Base-by-base conservation (phyloP, 495 filamentous ascomycete genomes). In the Penicillium steckii region DNA sequence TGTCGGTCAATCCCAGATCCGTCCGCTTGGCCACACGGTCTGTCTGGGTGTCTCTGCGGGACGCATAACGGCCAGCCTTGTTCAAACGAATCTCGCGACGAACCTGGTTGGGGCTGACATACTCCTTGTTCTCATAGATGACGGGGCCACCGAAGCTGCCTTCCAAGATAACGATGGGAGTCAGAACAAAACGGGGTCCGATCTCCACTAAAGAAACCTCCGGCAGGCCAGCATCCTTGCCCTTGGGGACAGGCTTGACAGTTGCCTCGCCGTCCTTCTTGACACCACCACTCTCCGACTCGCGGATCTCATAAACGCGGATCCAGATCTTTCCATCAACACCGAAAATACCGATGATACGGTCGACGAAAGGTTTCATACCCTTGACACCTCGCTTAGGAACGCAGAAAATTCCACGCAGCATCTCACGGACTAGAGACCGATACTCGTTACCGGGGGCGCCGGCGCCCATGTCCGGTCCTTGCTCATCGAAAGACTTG, bases 101-200 rank as follows among this genome's bases (percentile, higher is more conserved):
- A 54, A 98, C 84, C 70, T 96, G 91, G 76, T 98, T 98, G 25
- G 94, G 95, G 59, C 86, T 91, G 46, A 98, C 90, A 63, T 96
- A 98, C 62, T 96, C 89, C 79, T 94, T 95, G 70, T 98, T 98
- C 81, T 97, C 91, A 74, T 96, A 97, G 56, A 98, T 92, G 48
- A 97, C 89, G 1, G 95, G 95, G 0, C 94, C 94, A 46, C 94
- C 94, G 59, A 99, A 99, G 54, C 87, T 90, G 24, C 88, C 89
- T 69, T 99, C 94, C 47, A 96, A 82, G 56, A 99, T 96, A 40
- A 97, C 83, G 53, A 97, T 97, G 2, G 95, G 94, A 41, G 93
- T 97, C 44, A 97, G 74, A 18, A 97, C 93, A 62, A 97, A 96
- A 43, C 94, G 80, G 4, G 95, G 93, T 1, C 94, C 95, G 50